Percentiles rank a stretch among this genome's conserved stretches.
Conservation (phyloP, 2,329 filamentous ascomycete genomes). For the Periconia sp. region DNA sequence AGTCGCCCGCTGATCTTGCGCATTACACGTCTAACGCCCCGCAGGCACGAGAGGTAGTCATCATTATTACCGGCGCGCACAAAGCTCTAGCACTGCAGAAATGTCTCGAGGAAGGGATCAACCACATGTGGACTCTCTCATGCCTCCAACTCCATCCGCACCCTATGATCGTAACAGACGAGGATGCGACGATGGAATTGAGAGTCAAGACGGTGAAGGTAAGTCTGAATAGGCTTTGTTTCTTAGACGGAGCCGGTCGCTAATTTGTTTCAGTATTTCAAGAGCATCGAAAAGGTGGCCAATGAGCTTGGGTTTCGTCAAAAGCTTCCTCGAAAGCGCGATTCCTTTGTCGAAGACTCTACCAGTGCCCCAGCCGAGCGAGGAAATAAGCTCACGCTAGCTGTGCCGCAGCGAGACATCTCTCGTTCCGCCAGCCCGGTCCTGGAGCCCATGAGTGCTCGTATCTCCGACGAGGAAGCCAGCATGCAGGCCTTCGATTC, state of each 20-base stretch:
- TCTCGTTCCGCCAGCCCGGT: conserved; percentile 41
- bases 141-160: conserved; percentile 81
- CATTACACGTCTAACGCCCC: not conserved
- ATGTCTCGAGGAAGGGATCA: conserved; percentile 81
- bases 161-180: conserved; percentile 82
- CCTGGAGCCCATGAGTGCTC: conserved; percentile 43
- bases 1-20: conserved; percentile 18
- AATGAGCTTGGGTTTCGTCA: conserved; percentile 53
- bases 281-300: conserved; percentile 56
- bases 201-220: conserved; percentile 52
- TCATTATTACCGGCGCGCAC: conserved; percentile 81
- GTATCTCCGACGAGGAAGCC: conserved; percentile 33
- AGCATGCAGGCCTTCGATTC: conserved; percentile 29
- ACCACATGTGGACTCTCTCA: conserved; percentile 91
- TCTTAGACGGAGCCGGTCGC: conserved; percentile 12
- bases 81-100: conserved; percentile 81
- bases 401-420: conserved; percentile 36
- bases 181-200: conserved; percentile 65
- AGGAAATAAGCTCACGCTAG: conserved; percentile 28
- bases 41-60: conserved; percentile 68
- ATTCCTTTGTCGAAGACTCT: conserved; percentile 39
- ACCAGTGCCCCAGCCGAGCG: conserved; percentile 17
- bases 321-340: conserved; percentile 47
- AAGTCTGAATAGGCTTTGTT: conserved; percentile 8
- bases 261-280: conserved; percentile 49